These are phyloP conservation scores for Eucalyptus grandis DNA, from an alignment of 345 rosid species.

Conservation along the genomic window DNA sequence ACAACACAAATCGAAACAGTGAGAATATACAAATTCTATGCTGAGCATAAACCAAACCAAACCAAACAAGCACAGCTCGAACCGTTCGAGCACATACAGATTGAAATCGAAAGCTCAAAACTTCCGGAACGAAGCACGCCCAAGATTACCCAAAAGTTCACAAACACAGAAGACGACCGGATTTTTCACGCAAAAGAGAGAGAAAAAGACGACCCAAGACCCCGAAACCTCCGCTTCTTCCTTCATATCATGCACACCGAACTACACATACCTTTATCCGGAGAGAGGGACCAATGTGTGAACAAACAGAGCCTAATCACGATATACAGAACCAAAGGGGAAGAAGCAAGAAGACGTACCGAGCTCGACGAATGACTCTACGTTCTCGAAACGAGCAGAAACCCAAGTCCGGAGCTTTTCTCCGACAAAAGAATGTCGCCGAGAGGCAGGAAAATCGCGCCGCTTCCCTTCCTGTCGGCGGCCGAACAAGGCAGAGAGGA, in stretches of 20 bases:
- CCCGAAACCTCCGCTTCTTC: background rate
- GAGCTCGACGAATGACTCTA: background rate
- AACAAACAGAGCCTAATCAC: background rate
- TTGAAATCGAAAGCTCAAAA: background rate
- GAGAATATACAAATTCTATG: background rate
- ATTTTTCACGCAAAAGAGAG: background rate
- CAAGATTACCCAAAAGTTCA: background rate
- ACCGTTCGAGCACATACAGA: background rate
- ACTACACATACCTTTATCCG: background rate
- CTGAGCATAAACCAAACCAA: background rate
- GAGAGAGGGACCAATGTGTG: background rate
- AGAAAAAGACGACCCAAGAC: background rate
- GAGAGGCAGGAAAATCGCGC: background rate
- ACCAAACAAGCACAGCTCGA: background rate
- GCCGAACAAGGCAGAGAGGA: background rate
- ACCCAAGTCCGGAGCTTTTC: background rate
- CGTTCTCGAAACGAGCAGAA: background rate
- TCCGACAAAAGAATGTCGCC: background rate
- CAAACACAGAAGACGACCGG: fast-evolving
- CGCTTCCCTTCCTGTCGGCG: background rate
- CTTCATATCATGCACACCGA: background rate
- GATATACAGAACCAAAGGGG: background rate
- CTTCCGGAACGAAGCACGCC: background rate
- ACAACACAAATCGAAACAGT: background rate
- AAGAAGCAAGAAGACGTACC: background rate